Evolutionary conservation across 441 rosid genomes (phyloP), one percentile per base, ranked within the genome.

Genomic region (Mallotus japonicus): DNA sequence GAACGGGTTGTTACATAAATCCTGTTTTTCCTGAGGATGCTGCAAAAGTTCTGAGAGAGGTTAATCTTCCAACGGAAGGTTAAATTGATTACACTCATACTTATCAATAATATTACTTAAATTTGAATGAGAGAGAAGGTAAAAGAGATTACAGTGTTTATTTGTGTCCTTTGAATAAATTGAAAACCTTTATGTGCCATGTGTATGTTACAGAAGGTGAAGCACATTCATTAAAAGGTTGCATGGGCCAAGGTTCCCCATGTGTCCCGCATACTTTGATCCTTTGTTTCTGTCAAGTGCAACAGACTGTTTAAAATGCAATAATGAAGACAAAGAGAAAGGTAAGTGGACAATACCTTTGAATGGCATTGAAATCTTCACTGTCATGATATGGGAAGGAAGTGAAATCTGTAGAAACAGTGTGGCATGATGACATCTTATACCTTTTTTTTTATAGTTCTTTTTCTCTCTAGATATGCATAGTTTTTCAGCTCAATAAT

Each of bases 11-110:
- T 78, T 88, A 85, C 78, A 91, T 95, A 50, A 94, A 92, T 76
- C 93, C 93, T 22, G 90, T 92, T 79, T 92, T 90, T 71, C 90
- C 97, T 0, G 97, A 92, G 83, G 99, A 88, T 71, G 98, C 92
- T 10, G 93, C 97, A 11, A 84, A 91, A 75, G 80, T 95, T 72
- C 55, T 89, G 72, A 82, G 89, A 71, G 91, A 89, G 76, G 89
- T 91, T 73, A 77, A 77, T 72, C 81, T 90, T 44, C 62, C 85
- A 3, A 19, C 15, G 17, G 74, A 65, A 24, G 63, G 28, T 6
- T 76, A 71, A 76, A 53, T 24, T 55, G 46, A 24, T 65, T 53
- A 16, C 63, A 42, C 68, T 54, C 19, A 24, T 56, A 47, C 34
- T 28, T 28, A 28, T 28, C 32, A 28, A 28, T 28, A 28, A 28